Evolutionary conservation across 2,329 filamentous ascomycete species (phyloP).

Genomic region (Aspergillus carbonarius): DNA sequence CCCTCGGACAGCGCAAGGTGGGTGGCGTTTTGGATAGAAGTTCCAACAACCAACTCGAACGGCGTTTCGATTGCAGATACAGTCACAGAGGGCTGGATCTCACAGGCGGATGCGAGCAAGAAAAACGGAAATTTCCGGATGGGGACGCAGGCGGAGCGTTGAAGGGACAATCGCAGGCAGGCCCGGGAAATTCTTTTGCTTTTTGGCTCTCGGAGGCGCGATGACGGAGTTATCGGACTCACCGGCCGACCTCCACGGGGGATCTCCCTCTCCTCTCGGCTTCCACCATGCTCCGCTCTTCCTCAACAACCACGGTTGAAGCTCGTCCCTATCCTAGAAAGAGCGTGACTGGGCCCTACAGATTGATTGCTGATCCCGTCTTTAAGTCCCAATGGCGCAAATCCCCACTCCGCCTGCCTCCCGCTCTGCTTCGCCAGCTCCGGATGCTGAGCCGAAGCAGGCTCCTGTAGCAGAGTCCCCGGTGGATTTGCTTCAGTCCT

Average conservation of each 20-base stretch:
- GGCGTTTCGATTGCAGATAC: background rate
- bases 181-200: slow-evolving; percentile 39
- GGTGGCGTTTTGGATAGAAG: slow-evolving; percentile 10
- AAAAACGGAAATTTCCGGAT: slow-evolving; percentile 3
- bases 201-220: slow-evolving; percentile 23
- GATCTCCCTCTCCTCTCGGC: slow-evolving; percentile 8
- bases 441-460: slow-evolving; percentile 21
- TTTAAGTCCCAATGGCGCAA: slow-evolving; percentile 27
- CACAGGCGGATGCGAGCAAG: background rate
- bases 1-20: slow-evolving; percentile 9
- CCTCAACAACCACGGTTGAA: background rate
- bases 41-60: background rate
- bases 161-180: slow-evolving; percentile 6
- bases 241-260: slow-evolving; percentile 26
- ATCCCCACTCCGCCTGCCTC: slow-evolving; percentile 38
- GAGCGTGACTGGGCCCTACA: background rate
- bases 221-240: slow-evolving; percentile 41
- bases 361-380: background rate
- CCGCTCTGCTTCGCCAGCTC: slow-evolving; percentile 29
- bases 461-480: slow-evolving; percentile 17
- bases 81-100: background rate
- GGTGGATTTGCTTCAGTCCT: slow-evolving; percentile 31
- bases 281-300: background rate
- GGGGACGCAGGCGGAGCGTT: slow-evolving; percentile 3
- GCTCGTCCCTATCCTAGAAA: background rate